These are phyloP conservation scores for Symbiodinium natans DNA, from an alignment of 73 alveolate genomes.

Conservation along the genomic window DNA sequence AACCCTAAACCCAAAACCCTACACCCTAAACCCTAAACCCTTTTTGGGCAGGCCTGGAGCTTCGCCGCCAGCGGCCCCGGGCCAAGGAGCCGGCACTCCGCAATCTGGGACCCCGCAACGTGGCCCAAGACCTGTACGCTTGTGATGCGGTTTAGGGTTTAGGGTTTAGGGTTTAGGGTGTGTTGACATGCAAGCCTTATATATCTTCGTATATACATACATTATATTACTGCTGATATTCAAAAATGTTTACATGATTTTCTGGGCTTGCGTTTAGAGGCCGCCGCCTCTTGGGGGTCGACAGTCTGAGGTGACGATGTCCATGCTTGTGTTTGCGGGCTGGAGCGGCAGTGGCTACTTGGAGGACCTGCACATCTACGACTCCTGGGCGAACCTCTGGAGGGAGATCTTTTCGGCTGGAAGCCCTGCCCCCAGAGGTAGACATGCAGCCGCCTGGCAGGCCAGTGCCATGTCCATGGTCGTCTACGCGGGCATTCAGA, in stretches of 20 bases:
- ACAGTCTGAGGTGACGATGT: not conserved
- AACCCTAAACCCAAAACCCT: not conserved
- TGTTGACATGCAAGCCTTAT: no score
- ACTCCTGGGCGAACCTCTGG: not conserved
- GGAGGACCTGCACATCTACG: constrained; percentile 16
- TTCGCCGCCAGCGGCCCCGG: not conserved
- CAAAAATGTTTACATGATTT: no score
- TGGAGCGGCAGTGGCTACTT: not conserved
- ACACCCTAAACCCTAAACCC: no score
- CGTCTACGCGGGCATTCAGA: not conserved
- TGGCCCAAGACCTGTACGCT: no score
- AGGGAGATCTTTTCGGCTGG: not conserved
- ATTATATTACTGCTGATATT: no score
- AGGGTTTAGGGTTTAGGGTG: no score
- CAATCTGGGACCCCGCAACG: not conserved
- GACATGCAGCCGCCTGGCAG: constrained; percentile 13
- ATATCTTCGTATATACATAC: no score
- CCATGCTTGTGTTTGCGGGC: constrained; percentile 11
- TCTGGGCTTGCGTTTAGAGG: no score
- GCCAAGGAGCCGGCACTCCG: constrained; percentile 29
- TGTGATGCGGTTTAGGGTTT: no score
- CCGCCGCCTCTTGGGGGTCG: no score
- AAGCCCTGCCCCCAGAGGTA: not conserved
- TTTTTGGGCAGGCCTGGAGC: not conserved
- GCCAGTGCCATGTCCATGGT: constrained; percentile 20